Base-by-base conservation (phyloP, 805 yeast species). In the Barnettozyma vustinii region DNA sequence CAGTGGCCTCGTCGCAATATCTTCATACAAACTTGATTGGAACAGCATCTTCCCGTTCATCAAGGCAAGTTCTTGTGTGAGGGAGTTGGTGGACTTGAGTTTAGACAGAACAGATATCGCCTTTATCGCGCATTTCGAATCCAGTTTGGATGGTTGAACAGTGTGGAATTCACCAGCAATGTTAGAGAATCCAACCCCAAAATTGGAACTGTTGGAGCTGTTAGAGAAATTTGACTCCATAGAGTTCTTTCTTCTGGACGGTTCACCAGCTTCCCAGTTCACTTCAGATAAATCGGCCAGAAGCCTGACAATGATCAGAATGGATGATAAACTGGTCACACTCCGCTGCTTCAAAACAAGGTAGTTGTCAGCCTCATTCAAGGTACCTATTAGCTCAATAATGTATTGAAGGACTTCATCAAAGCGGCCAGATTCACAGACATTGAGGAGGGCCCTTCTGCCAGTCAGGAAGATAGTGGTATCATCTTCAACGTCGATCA, bases 221-320 rank as follows among this genome's bases (percentile, higher is more conserved):
- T 53, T 48, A 37, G 60, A 61, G 39, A 46, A 52, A 13, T 43
- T 45, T 4, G 60, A 56, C 20, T 58, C 61, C 33, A 58, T 52
- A 12, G 62, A 57, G 19, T 50, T 45, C 46, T 56, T 58, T 44
- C 61, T 49, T 12, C 49, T 41, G 2, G 47, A 32, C 2, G 63
- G 64, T 41, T 64, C 65, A 49, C 52, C 53, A 21, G 65, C 59
- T 33, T 65, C 69, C 77, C 77, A 73, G 47, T 63, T 65, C 23
- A 61, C 57, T 50, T 72, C 75, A 37, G 66, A 52, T n/a, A 69
- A 54, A 50, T 70, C 74, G 10, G 74, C 66, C 19, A 76, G 50
- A 25, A 77, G 60, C 44, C 73, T 60, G 10, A 73, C 46, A 9
- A 75, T 45, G 1, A 73, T 59, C 20, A 69, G 54, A 1, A 72